Evolutionary conservation across 163 green algal species (phyloP), one percentile per base, ranked within the genome.

Genomic region (Botryococcus braunii): DNA sequence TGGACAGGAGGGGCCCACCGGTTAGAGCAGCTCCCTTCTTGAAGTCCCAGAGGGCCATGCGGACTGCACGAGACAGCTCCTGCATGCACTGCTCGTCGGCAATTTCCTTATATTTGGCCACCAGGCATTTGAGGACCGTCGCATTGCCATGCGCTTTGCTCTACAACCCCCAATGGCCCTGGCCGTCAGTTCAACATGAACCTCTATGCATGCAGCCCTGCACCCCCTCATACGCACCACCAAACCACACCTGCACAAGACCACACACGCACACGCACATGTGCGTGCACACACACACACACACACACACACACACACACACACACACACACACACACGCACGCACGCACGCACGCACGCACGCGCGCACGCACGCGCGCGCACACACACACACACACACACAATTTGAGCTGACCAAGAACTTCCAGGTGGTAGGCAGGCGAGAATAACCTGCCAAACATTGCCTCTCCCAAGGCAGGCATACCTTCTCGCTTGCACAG

Each of bases 31-130:
- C 47, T 3, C 77, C 79, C 8, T 69, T 64, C 62, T 77, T 78
- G 80, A 90, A 95, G 43, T 88, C 79, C 89, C 88, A 94, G 35
- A 95, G 78, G 0, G 89, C 85, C 57, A 88, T 80, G 37, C 86
- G 81, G 37, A 89, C 86, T 4, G 82, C 81, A 0, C 88, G 82
- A 21, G 77, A 85, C 73, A 92, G 79, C 75, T 95, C 87, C 9
- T 39, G 55, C 73, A 89, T 77, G 73, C 79, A 87, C 40, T 65
- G 75, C 25, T 78, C 72, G 37, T 41, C 49, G 43, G 25, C 37
- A n/a, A 74, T 55, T 40, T 56, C 69, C 35, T 73, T 72, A 55
- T 79, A 84, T 58, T 83, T 83, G 13, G 73, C 46, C 7, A 90
- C 81, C 46, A 96, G 81, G 77, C 89, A 96, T 56, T 82, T 86